Percentiles rank a stretch among this genome's conserved stretches.
These are phyloP conservation scores for Trichosporon sp. DNA, from an alignment of 1,284 basidiomycete species.

Conservation along the genomic window DNA sequence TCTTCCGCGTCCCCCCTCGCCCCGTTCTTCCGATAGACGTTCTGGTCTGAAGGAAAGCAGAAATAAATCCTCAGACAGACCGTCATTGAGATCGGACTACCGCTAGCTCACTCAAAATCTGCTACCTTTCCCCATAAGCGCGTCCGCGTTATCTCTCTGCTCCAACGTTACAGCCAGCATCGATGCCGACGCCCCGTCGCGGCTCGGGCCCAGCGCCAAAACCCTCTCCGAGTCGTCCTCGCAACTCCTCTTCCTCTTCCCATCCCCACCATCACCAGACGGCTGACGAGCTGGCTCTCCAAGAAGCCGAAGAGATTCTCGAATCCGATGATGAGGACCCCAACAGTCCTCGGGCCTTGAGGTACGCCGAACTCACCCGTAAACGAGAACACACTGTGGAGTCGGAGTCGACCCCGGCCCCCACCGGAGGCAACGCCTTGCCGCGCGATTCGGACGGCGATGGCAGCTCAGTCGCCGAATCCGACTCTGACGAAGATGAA, in stretches of 20 bases:
- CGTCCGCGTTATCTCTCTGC: background rate
- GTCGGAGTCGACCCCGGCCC: background rate
- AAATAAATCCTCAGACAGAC: background rate
- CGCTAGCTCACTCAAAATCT: background rate
- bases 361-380: slow-evolving; percentile 11
- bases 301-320: slow-evolving; percentile 28
- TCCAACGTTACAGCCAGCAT: background rate
- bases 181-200: slow-evolving; percentile 12
- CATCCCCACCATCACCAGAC: slow-evolving; percentile 29
- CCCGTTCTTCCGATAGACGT: background rate
- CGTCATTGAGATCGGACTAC: background rate
- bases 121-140: background rate
- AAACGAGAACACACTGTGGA: slow-evolving; percentile 4
- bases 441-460: background rate
- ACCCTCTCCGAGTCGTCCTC: background rate
- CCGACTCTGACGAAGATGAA: background rate
- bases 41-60: background rate
- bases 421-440: background rate
- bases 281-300: slow-evolving; percentile 30
- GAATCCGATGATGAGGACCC: slow-evolving; percentile 12
- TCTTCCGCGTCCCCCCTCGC: background rate
- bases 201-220: background rate
- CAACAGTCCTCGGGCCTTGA: slow-evolving; percentile 9
- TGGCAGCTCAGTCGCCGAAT: slow-evolving; percentile 10
- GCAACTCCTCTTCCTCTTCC: slow-evolving; percentile 8